These are phyloP conservation scores for Pseudopyricularia cyperi DNA, from an alignment of 2,329 filamentous ascomycete species.

Conservation along the genomic window DNA sequence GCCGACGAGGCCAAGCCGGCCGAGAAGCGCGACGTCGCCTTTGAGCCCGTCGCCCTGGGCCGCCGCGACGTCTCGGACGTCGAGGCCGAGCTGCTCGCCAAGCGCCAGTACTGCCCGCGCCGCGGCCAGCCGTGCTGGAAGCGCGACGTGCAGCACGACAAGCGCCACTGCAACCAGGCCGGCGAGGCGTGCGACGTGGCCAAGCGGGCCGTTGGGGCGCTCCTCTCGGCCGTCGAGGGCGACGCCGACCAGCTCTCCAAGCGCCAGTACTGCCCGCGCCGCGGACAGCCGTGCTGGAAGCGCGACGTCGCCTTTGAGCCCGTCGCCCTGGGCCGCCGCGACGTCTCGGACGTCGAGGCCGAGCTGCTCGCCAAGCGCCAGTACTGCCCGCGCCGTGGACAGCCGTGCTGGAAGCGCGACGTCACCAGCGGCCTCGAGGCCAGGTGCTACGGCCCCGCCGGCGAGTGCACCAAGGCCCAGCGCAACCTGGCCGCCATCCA, in stretches of 20 bases:
- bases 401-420: slow-evolving; percentile 21
- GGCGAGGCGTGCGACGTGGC: slow-evolving; percentile 1
- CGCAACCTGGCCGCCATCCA: slow-evolving; percentile 23
- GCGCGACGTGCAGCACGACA: slow-evolving; percentile 2
- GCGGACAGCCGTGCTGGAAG: slow-evolving; percentile 29
- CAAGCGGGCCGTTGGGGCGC: slow-evolving; percentile 2
- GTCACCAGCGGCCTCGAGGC: slow-evolving; percentile 8
- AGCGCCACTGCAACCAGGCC: slow-evolving; percentile 1
- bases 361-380: slow-evolving; percentile 9
- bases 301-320: slow-evolving; percentile 25
- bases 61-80: too few species aligned
- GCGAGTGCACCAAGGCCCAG: slow-evolving; percentile 17
- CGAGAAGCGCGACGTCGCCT: slow-evolving; percentile 1
- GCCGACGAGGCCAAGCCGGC: background rate
- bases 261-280: slow-evolving; percentile 18
- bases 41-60: too few species aligned
- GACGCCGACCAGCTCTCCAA: slow-evolving; percentile 4
- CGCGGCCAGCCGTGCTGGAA: background rate
- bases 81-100: background rate
- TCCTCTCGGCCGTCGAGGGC: slow-evolving; percentile 4
- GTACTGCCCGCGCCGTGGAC: slow-evolving; percentile 12
- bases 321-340: slow-evolving; percentile 17
- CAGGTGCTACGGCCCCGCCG: slow-evolving; percentile 17
- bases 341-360: slow-evolving; percentile 11
- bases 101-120: background rate